Base-by-base conservation (phyloP, 257 asterid genomes). In the Sherardia arvensis region DNA sequence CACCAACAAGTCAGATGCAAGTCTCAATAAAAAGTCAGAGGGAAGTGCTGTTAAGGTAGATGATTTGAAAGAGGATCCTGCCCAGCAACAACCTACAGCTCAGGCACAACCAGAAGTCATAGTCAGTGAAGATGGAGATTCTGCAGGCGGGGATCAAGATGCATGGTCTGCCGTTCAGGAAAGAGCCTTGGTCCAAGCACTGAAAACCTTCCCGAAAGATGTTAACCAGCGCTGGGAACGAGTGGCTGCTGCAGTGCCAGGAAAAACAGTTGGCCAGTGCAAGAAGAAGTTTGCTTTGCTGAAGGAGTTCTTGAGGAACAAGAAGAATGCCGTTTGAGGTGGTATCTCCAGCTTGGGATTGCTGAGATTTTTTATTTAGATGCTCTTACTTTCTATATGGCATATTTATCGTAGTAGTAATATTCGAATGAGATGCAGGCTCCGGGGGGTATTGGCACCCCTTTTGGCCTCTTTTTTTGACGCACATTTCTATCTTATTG, bases 221-320 rank as follows among this genome's bases (percentile, higher is more conserved):
- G 73, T 82, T 40, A 84, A 66, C 78, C 94, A 92, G 72, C 73
- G 99, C 1, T 92, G 99, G 97, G 99, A 92, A 71, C 88, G 84
- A 1, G 80, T 92, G 8, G 88, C 95, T 21, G 78, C 90, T 33
- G 96, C 95, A 26, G 96, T 92, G 67, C 90, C 87, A 1, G 97
- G 96, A 33, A 92, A 85, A 80, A 78, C 84, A 1, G 73, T 84
- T 26, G 71, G 58, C 74, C 93, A 84, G 75, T 88, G 97, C 62
- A 85, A 81, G 90, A 92, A 84, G 62, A 89, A 85, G 67, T 77
- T 89, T 54, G 74, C 87, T 0, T 75, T 79, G 25, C 83, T 92
- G 54, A 92, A 82, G 66, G 99, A 89, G 80, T 84, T 68, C 71
- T 89, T 89, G 84, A 87, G 99, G 88, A 92, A 61, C 90, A 83